Conservation (phyloP, 208 protist genomes). For the Angomonas deanei region DNA sequence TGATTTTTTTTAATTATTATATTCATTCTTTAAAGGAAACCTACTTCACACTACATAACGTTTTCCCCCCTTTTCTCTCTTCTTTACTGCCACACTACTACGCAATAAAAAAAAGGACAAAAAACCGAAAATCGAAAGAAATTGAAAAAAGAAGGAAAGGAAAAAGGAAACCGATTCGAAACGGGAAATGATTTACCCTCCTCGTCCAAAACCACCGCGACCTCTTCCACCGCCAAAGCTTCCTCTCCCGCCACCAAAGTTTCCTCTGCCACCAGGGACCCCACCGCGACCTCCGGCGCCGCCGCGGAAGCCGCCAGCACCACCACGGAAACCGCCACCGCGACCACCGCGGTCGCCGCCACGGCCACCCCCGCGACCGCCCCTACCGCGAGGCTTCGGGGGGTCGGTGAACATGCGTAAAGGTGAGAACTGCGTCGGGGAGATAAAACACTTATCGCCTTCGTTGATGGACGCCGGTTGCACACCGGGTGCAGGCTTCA, state of each 20-base stretch:
- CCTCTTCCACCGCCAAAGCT: conserved; percentile 25
- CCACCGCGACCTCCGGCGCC: conserved; percentile 31
- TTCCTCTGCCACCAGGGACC: conserved; percentile 10
- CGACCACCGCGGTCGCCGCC: conserved; percentile 28
- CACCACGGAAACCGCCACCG: conserved; percentile 33
- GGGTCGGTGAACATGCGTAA: conserved; percentile 85
- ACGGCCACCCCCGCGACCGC: conserved; percentile 62
- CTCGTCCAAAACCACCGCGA: conserved; percentile 23
- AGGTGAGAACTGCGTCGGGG: conserved; percentile 77
- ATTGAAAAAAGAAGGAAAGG: background rate
- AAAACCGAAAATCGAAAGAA: background rate
- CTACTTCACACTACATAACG: too few relatives aligned
- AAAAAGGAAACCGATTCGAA: too few relatives aligned
- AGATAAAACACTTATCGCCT: conserved; percentile 85
- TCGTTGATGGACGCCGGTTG: conserved; percentile 78
- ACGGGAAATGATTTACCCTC: too few relatives aligned
- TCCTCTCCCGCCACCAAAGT: conserved; percentile 32
- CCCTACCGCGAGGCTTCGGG: conserved; percentile 77
- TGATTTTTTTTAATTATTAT: too few relatives aligned
- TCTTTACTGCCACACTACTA: too few relatives aligned
- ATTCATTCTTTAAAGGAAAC: too few relatives aligned
- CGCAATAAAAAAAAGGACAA: background rate
- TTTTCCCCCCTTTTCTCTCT: too few relatives aligned
- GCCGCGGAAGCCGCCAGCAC: conserved; percentile 24
- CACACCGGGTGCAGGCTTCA: conserved; percentile 82